Evolutionary conservation across 2,329 filamentous ascomycete genomes (phyloP).

Genomic region (Alternaria arborescens): DNA sequence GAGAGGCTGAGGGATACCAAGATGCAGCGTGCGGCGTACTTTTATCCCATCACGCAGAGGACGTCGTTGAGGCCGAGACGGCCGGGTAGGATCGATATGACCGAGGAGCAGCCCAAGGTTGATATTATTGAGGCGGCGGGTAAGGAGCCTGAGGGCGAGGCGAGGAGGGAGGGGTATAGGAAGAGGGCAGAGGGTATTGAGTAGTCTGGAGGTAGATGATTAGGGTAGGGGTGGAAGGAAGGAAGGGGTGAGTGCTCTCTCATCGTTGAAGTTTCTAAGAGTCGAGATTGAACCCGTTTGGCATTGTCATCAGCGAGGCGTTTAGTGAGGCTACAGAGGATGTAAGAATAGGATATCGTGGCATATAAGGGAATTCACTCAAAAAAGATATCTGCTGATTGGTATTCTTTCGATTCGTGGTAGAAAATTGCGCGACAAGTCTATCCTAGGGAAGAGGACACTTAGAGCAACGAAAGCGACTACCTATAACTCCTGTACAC

Average conservation of each 20-base stretch:
- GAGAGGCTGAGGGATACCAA: slow-evolving; percentile 47
- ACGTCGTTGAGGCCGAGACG: slow-evolving; percentile 61
- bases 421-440: too few relatives aligned
- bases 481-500: too few relatives aligned
- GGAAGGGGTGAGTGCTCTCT: background rate
- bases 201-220: background rate
- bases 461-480: too few relatives aligned
- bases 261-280: background rate
- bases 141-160: slow-evolving; percentile 60
- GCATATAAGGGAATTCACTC: too few relatives aligned
- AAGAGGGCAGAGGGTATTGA: slow-evolving; percentile 55
- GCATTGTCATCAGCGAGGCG: too few relatives aligned
- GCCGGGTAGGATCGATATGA: slow-evolving; percentile 51
- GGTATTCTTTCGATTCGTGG: too few relatives aligned
- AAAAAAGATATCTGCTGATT: too few relatives aligned
- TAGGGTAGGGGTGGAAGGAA: background rate
- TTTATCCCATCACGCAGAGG: slow-evolving; percentile 67
- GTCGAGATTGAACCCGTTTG: background rate
- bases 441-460: too few relatives aligned
- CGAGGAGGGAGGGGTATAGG: slow-evolving; percentile 57
- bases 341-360: too few relatives aligned
- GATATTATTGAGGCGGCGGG: slow-evolving; percentile 63
- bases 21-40: slow-evolving; percentile 65
- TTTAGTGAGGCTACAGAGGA: too few relatives aligned
- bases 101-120: slow-evolving; percentile 57